Conservation (phyloP, 495 filamentous ascomycete species). For the Penicillium parvum region DNA sequence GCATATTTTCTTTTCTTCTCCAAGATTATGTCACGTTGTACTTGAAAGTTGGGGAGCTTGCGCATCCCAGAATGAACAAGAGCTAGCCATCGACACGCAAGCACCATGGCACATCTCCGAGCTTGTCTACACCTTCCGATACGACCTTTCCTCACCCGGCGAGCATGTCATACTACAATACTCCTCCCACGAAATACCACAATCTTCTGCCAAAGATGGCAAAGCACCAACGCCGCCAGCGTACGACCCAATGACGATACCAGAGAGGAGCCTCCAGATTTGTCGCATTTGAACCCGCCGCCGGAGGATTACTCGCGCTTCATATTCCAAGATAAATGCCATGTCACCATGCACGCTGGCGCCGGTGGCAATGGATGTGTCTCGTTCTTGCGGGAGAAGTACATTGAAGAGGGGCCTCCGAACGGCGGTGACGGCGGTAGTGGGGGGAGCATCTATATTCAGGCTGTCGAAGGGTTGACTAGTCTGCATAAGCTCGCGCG, state of each 20-base stretch:
- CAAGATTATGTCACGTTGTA: too few species aligned
- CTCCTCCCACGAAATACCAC: slow-evolving; percentile 31
- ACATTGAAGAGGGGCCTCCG: slow-evolving; percentile 79
- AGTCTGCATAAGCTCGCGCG: slow-evolving; percentile 89
- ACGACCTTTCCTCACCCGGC: slow-evolving; percentile 7
- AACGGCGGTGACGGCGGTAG: slow-evolving; percentile 94
- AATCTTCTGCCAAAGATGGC: slow-evolving; percentile 27
- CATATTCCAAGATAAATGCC: slow-evolving; percentile 82
- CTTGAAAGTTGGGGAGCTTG: neutral
- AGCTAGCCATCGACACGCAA: slow-evolving; percentile 7
- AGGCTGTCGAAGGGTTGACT: slow-evolving; percentile 84
- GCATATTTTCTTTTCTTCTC: too few species aligned
- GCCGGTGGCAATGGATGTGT: slow-evolving; percentile 86
- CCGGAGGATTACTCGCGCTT: slow-evolving; percentile 78
- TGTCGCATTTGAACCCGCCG: slow-evolving; percentile 66
- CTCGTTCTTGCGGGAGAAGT: slow-evolving; percentile 88
- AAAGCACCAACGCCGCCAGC: slow-evolving; percentile 27
- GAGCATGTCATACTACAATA: slow-evolving; percentile 2
- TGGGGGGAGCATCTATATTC: slow-evolving; percentile 90
- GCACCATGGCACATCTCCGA: slow-evolving; percentile 25
- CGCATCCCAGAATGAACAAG: slow-evolving; percentile 14
- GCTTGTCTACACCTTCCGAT: slow-evolving; percentile 17
- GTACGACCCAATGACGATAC: slow-evolving; percentile 8
- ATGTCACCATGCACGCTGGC: slow-evolving; percentile 69
- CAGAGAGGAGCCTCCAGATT: slow-evolving; percentile 26